Evolutionary conservation across 331 rosid species (phyloP), one percentile per base, ranked within the genome.

Genomic region (Cydonia oblonga): DNA sequence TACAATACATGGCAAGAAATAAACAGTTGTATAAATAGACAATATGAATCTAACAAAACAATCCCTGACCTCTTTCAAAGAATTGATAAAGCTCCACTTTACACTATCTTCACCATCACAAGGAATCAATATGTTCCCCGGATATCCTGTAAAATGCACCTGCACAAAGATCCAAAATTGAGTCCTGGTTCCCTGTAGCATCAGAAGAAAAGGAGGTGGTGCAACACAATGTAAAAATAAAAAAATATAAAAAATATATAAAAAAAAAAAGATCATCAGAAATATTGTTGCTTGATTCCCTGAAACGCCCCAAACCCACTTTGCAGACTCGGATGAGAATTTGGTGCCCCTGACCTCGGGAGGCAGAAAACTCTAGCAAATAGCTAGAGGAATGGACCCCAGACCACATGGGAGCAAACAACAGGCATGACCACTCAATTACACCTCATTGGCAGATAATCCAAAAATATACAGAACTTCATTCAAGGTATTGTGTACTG

Each of bases 101-200:
- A 95, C 70, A 66, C 82, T 88, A 26, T 95, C 97, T 83, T 88
- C 98, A 80, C 91, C 96, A 83, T 95, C 98, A 76, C 96, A 95
- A 3, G 98, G 97, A 78, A 86, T 83, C 85, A 95, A 70, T 25
- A 85, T 19, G 68, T 80, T 88, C 40, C 81, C 84, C 1, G 98
- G 98, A 79, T 91, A 95, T 81, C 97, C 96, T 75, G 93, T 86
- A 76, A 95, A 95, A 80, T 91, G 97, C 29, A 95, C 98, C 98
- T 90, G 78, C 69, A 76, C 44, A 72, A 51, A 77, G 73, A 66
- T 10, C 4, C 49, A 46, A 53, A 59, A 29, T 9, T 42, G 46
- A 40, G 46, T 3, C 5, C 46, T 40, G 46, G 11, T 40, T 40
- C 46, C 46, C 46, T 40, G 15, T 40, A 40, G 15, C 15, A 40